These are phyloP conservation scores for Sclerotinia spermophila DNA, from an alignment of 2,329 filamentous ascomycete species.

Conservation along the genomic window DNA sequence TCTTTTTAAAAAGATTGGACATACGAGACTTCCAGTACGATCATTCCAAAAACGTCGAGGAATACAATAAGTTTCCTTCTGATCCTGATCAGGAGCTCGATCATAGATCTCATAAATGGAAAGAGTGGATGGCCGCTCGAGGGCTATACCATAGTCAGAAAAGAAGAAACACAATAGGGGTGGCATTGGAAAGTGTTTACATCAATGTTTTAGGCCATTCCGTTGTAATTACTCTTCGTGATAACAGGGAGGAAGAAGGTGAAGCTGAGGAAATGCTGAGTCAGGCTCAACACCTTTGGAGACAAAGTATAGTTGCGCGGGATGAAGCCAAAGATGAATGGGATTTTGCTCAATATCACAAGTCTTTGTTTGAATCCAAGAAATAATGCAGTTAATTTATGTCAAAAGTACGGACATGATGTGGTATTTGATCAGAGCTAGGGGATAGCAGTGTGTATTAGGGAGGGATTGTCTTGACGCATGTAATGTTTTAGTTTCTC, in stretches of 20 bases:
- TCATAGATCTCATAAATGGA: background rate
- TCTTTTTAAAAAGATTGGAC: background rate
- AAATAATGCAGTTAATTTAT: background rate
- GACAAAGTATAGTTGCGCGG: background rate
- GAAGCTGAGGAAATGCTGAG: background rate
- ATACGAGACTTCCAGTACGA: background rate
- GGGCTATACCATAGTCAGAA: background rate
- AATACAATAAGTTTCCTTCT: background rate
- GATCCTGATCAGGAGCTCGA: background rate
- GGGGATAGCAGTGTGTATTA: background rate
- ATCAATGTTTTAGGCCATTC: background rate
- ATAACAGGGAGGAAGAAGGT: background rate
- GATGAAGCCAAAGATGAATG: background rate
- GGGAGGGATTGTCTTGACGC: background rate
- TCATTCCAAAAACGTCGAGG: background rate
- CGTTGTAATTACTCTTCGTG: accelerated
- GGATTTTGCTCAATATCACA: background rate
- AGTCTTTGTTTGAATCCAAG: background rate
- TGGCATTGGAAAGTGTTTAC: background rate
- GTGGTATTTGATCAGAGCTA: background rate
- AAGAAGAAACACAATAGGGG: background rate
- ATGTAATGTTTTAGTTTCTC: background rate
- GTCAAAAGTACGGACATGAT: background rate
- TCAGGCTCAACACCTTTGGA: background rate
- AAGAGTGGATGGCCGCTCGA: background rate